A percentile compares a stretch with the other conserved stretches of the same genome.
Conservation (phyloP, 164 flowering plant genomes). For the Piper longum region DNA sequence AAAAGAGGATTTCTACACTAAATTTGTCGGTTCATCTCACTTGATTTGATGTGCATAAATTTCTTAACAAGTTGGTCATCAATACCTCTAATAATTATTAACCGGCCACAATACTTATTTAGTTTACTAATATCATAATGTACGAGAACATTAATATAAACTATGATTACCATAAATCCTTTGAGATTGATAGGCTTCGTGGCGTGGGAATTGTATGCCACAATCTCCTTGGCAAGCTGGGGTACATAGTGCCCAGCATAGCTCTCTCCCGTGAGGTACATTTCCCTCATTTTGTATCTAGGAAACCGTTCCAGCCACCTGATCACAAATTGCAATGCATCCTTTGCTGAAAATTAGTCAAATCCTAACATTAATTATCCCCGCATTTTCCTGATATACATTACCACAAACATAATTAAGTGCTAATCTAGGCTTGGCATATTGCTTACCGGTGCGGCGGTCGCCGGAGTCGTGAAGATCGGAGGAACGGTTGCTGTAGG, state of each 20-base stretch:
- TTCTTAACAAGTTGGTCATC: too few relatives aligned
- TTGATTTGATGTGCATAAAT: too few relatives aligned
- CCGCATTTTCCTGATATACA: too few relatives aligned
- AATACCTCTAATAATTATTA: too few relatives aligned
- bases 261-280: conserved; percentile 78
- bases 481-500: conserved; percentile 60
- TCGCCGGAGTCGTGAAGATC: conserved; percentile 72
- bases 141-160: background rate
- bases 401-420: too few relatives aligned
- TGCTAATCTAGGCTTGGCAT: too few relatives aligned
- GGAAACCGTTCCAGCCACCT: conserved; percentile 74
- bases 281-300: conserved; percentile 45
- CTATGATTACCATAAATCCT: conserved; percentile 55
- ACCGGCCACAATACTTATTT: too few relatives aligned
- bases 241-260: conserved; percentile 94
- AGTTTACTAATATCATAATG: too few relatives aligned
- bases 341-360: conserved; percentile 39
- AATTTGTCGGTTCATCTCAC: too few relatives aligned
- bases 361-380: background rate
- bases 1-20: too few relatives aligned
- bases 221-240: conserved; percentile 56
- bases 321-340: conserved; percentile 50
- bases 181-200: conserved; percentile 47
- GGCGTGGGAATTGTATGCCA: conserved; percentile 31
- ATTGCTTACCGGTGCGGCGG: conserved; percentile 44